Evolutionary conservation across 495 filamentous ascomycete genomes (phyloP).

Genomic region (Penicillium flavigenum): DNA sequence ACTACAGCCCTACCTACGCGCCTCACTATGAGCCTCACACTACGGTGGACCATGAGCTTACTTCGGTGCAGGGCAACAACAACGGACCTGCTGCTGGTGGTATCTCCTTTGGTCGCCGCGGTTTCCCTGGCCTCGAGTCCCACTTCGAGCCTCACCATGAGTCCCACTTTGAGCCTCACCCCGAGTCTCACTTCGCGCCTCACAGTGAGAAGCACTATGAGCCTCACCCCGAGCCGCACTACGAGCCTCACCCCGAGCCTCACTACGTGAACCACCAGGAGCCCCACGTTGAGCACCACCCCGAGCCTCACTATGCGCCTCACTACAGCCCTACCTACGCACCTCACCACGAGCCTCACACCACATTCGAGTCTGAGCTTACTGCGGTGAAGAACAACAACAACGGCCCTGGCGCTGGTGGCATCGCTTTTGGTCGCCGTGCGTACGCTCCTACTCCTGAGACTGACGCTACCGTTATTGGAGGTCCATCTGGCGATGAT

Average conservation of each 20-base stretch:
- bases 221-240: slow-evolving; percentile 2
- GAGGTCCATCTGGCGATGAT: slow-evolving; percentile 28
- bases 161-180: neutral
- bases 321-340: neutral
- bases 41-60: neutral
- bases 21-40: neutral
- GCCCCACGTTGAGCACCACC: neutral
- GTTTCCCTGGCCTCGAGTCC: neutral
- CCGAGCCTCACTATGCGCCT: neutral
- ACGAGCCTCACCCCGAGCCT: neutral
- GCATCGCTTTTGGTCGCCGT: slow-evolving; percentile 15
- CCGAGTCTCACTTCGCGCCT: neutral
- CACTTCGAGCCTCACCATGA: neutral
- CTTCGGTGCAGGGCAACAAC: neutral
- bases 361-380: neutral
- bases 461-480: slow-evolving; percentile 16
- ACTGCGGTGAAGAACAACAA: neutral
- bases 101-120: neutral
- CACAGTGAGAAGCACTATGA: neutral
- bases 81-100: neutral
- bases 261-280: neutral
- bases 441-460: slow-evolving; percentile 21
- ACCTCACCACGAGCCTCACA: slow-evolving; percentile 2
- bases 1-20: neutral
- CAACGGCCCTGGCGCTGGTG: slow-evolving; percentile 4